phyloP scores from a whole-genome alignment of 768 basidiomycete species.

The Cantharellus anzutake region DNA sequence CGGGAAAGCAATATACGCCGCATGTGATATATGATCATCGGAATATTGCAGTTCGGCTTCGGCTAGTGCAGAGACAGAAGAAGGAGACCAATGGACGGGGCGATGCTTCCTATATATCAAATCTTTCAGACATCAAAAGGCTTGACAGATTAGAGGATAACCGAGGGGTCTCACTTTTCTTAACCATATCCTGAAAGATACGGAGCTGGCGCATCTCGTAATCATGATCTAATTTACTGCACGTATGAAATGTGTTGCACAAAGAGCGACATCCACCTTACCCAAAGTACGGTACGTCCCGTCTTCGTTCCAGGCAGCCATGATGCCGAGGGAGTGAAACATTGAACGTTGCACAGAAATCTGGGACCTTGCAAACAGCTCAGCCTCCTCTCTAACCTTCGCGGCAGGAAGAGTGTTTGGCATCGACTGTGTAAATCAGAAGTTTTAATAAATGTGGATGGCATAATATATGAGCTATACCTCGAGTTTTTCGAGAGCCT shows the following conservation, averaged over 20 bases:
- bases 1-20: conserved; percentile 68
- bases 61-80: conserved; percentile 81
- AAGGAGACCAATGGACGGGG: conserved; percentile 90
- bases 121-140: conserved; percentile 23
- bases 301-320: conserved; percentile 69
- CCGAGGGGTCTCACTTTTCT: conserved; percentile 33
- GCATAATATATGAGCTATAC: conserved; percentile 19
- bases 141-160: background rate
- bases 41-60: conserved; percentile 87
- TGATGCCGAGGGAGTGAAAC: conserved; percentile 66
- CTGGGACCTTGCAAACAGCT: conserved; percentile 50
- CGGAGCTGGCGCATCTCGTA: conserved; percentile 80
- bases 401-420: conserved; percentile 34
- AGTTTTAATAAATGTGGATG: conserved; percentile 2
- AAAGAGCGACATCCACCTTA: conserved; percentile 15
- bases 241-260: background rate
- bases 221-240: conserved; percentile 37
- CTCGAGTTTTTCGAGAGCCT: conserved; percentile 59
- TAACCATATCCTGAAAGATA: conserved; percentile 77
- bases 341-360: conserved; percentile 59
- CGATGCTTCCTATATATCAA: conserved; percentile 73
- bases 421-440: conserved; percentile 26
- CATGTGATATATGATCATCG: conserved; percentile 74
- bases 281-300: conserved; percentile 72
- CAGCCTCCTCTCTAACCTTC: conserved; percentile 50